These are phyloP conservation scores for Colletotrichum viniferum DNA, from an alignment of 2,329 filamentous ascomycete genomes.

Conservation along the genomic window DNA sequence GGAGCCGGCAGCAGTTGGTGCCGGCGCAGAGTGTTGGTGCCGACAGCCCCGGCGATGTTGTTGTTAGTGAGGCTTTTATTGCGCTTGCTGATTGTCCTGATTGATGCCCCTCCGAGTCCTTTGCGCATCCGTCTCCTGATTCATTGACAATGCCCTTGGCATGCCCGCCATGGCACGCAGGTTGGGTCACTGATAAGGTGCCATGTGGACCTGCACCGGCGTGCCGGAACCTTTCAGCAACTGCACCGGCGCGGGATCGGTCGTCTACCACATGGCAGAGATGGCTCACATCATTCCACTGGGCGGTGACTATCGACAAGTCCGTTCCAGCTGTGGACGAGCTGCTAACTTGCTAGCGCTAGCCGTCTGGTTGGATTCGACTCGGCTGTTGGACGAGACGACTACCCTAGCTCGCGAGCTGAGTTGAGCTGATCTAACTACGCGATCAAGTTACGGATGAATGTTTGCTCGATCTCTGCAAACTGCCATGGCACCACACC, in stretches of 20 bases:
- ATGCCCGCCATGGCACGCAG: neutral
- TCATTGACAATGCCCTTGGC: neutral
- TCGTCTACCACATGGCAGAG: conserved; percentile 12
- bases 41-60: neutral
- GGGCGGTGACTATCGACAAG: conserved; percentile 4
- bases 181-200: neutral
- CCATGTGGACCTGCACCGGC: neutral
- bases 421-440: neutral
- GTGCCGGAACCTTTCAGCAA: neutral
- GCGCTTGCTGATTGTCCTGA: neutral
- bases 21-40: neutral
- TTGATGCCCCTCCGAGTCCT: neutral
- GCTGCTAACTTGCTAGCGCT: neutral
- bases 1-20: conserved; percentile 3
- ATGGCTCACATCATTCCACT: neutral
- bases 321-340: neutral
- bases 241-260: neutral
- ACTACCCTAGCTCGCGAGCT: neutral
- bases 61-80: neutral
- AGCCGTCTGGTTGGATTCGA: neutral
- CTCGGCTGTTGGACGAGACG: neutral
- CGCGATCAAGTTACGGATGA: neutral
- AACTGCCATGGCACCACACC: neutral
- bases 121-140: neutral
- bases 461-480: conserved; percentile 14